These are phyloP conservation scores for Hypoxylon rubiginosum DNA, from an alignment of 2,329 filamentous ascomycete species.

Conservation along the genomic window DNA sequence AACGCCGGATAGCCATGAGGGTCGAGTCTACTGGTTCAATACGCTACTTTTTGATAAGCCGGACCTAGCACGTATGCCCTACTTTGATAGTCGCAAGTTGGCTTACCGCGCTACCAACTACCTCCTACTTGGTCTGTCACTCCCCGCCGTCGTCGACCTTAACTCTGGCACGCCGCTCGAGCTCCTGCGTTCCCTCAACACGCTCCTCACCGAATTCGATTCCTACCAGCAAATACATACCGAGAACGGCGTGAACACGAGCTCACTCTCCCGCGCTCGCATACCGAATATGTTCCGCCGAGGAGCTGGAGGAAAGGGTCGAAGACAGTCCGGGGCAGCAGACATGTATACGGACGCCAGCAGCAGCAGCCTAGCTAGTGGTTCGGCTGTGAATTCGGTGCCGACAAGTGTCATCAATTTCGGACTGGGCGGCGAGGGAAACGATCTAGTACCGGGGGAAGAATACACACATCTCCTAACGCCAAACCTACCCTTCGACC, in stretches of 20 bases:
- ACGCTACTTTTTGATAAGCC: slow-evolving; percentile 90
- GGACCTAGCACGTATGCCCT: slow-evolving; percentile 85
- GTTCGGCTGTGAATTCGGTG: slow-evolving; percentile 50
- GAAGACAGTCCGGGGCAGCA: slow-evolving; percentile 65
- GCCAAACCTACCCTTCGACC: slow-evolving; percentile 93
- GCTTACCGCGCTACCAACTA: slow-evolving; percentile 93
- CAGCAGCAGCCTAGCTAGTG: slow-evolving; percentile 37
- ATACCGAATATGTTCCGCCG: slow-evolving; percentile 88
- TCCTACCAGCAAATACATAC: slow-evolving; percentile 90
- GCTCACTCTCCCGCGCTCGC: slow-evolving; percentile 80
- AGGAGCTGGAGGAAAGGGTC: slow-evolving; percentile 69
- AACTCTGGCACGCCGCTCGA: slow-evolving; percentile 84
- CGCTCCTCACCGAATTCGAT: slow-evolving; percentile 91
- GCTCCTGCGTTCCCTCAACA: slow-evolving; percentile 88
- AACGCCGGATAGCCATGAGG: slow-evolving; percentile 79
- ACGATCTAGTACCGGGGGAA: slow-evolving; percentile 82
- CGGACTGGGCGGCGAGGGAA: slow-evolving; percentile 64
- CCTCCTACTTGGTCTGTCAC: slow-evolving; percentile 89
- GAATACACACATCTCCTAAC: slow-evolving; percentile 91
- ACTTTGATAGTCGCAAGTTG: slow-evolving; percentile 86
- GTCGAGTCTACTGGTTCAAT: slow-evolving; percentile 98
- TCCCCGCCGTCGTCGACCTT: slow-evolving; percentile 90
- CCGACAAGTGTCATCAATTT: slow-evolving; percentile 67
- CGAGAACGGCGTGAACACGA: slow-evolving; percentile 77
- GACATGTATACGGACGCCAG: slow-evolving; percentile 50